These are phyloP conservation scores for Pterocarpus santalinus DNA, from an alignment of 306 rosid genomes.

Conservation along the genomic window DNA sequence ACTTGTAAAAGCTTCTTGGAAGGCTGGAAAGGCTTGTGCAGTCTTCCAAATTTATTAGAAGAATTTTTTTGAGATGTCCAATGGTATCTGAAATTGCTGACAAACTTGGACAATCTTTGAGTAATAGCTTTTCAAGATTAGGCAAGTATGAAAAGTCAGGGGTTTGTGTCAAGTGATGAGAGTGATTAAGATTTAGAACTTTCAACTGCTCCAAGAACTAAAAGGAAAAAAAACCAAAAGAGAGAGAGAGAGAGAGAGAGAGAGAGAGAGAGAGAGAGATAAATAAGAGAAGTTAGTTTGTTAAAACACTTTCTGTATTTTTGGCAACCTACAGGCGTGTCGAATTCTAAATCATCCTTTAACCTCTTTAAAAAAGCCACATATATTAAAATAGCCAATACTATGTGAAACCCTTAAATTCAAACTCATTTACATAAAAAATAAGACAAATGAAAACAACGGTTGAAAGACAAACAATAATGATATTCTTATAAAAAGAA, in stretches of 20 bases:
- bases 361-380: no score
- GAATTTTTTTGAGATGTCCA: constrained; percentile 33
- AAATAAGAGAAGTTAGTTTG: background rate
- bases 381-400: no score
- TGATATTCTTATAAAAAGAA: no score
- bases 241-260: background rate
- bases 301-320: background rate
- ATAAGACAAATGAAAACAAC: no score
- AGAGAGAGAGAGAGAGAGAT: background rate
- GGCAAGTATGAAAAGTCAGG: constrained; percentile 58
- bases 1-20: constrained; percentile 49
- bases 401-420: no score
- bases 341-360: no score
- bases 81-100: constrained; percentile 13
- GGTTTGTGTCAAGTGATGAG: constrained; percentile 33
- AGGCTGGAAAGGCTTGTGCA: constrained; percentile 41
- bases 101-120: constrained; percentile 47
- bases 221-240: constrained; percentile 7
- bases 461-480: background rate
- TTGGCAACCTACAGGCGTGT: background rate
- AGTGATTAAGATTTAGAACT: constrained; percentile 58
- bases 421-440: background rate
- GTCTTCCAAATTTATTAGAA: constrained; percentile 44
- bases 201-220: constrained; percentile 46
- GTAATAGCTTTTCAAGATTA: constrained; percentile 51